Evolutionary conservation across 2,329 filamentous ascomycete genomes (phyloP), one percentile per base, ranked within the genome.

Genomic region (Pseudocercospora musae): DNA sequence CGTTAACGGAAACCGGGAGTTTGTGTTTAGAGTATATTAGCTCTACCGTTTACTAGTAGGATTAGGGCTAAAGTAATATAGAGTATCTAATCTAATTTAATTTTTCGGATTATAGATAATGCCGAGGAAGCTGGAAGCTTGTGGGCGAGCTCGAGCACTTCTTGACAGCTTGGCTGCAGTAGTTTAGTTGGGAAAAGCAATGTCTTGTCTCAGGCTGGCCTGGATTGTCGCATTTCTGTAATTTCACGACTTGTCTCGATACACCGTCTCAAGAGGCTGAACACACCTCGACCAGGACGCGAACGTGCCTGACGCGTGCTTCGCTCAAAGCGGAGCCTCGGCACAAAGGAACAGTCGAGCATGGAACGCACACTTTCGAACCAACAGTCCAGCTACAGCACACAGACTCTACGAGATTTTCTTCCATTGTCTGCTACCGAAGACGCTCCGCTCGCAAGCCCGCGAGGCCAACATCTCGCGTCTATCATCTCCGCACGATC

Each of bases 381-480:
- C 46, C 25, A 52, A 33, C 54, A 50, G 5, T 27, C 54, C 25
- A 46, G 21, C 49, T 71, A 71, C 59, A 66, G 70, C 57, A 69
- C 69, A 46, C 61, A 63, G 7, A 63, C 66, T 5, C 59, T 72
- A 10, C 69, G 67, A 46, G 73, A 74, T 62, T 81, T 80, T 63
- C 74, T 80, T 7, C 78, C 78, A 8, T 71, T 79, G 5, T 73
- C 73, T 31, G 33, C 60, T 23, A 73, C 74, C 29, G 79, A 79
- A 18, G 59, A 61, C 44, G 50, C 62, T 8, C 60, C 71, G 3
- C 66, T 74, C 2, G 69, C 81, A 4, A 78, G 78, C 0, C 78
- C 78, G 27, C 77, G 79, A n/a, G 78, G 78, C 1, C 78, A 79
- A 55, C 73, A 77, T 52, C 71, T 81, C 7, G 78, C 78, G n/a